These are phyloP conservation scores for Przewalskia tangutica DNA, from an alignment of 257 asterid genomes.

Conservation along the genomic window DNA sequence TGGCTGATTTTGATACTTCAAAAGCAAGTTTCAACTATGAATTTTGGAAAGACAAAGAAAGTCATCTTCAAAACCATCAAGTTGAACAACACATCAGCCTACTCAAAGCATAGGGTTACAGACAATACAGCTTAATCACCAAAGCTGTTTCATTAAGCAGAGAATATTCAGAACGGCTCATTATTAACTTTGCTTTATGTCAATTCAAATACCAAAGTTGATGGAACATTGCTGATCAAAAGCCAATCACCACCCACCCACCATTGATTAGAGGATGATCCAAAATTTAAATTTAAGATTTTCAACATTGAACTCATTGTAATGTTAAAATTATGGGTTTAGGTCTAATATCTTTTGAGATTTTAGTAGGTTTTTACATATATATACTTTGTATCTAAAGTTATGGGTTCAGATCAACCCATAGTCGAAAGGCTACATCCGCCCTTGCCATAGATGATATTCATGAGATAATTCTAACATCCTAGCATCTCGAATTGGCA, in stretches of 20 bases:
- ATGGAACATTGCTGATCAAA: neutral
- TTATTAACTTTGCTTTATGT: neutral
- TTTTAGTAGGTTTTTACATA: too few relatives aligned
- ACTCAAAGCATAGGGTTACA: neutral
- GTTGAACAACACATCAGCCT: neutral
- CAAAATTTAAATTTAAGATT: too few relatives aligned
- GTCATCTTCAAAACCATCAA: neutral
- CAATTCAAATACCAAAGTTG: neutral
- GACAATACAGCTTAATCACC: neutral
- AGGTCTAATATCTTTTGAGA: too few relatives aligned
- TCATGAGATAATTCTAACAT: neutral
- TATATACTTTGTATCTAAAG: too few relatives aligned
- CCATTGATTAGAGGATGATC: neutral
- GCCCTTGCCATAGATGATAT: too few relatives aligned
- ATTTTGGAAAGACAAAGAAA: neutral
- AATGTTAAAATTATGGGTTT: too few relatives aligned
- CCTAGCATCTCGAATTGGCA: neutral
- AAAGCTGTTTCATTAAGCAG: neutral
- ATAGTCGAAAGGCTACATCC: too few relatives aligned
- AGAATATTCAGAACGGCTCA: neutral
- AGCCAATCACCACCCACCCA: neutral
- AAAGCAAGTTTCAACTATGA: neutral
- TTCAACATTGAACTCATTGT: too few relatives aligned
- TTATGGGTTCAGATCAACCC: too few relatives aligned
- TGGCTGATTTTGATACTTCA: constrained; percentile 9